These are phyloP conservation scores for Coemansia sp. DNA, from an alignment of 192 early-diverging fungal species.

Conservation along the genomic window DNA sequence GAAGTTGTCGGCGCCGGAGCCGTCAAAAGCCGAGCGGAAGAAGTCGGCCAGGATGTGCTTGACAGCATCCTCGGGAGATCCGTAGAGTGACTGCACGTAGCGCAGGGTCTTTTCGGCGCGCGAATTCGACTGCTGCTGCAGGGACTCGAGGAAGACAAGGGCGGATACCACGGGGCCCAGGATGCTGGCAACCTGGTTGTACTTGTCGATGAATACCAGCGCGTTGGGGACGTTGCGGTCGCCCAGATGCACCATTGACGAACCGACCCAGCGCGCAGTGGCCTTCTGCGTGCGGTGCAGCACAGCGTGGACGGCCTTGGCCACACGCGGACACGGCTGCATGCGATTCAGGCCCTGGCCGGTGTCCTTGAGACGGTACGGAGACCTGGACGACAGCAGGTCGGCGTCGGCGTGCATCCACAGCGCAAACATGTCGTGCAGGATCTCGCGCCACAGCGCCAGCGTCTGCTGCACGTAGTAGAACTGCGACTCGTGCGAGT, in stretches of 20 bases:
- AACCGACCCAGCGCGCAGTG: slow-evolving; percentile 90
- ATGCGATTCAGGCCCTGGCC: slow-evolving; percentile 97
- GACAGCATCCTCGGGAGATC: slow-evolving; percentile 59
- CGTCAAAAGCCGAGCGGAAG: slow-evolving; percentile 95
- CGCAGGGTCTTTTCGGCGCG: slow-evolving; percentile 55
- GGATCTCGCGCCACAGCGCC: slow-evolving; percentile 92
- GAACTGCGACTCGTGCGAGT: slow-evolving; percentile 92
- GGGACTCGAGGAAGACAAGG: slow-evolving; percentile 70
- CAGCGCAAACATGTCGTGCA: slow-evolving; percentile 97
- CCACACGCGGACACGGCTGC: slow-evolving; percentile 83
- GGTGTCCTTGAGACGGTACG: slow-evolving; percentile 91
- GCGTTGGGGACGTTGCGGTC: slow-evolving; percentile 99
- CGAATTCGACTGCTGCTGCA: slow-evolving; percentile 20
- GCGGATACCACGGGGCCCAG: slow-evolving; percentile 82
- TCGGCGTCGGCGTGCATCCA: slow-evolving; percentile 91
- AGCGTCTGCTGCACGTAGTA: slow-evolving; percentile 92
- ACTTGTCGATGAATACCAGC: slow-evolving; percentile 97
- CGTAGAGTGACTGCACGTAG: slow-evolving; percentile 75
- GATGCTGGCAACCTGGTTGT: slow-evolving; percentile 97
- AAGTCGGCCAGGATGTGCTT: slow-evolving; percentile 89
- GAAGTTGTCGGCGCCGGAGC: slow-evolving; percentile 89
- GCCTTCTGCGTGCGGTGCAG: slow-evolving; percentile 60
- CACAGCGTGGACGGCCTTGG: slow-evolving; percentile 68
- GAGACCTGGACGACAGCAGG: slow-evolving; percentile 66
- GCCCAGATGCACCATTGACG: slow-evolving; percentile 94